phyloP scores from a whole-genome alignment of 768 basidiomycete genomes.

The Solioccasus polychromus region DNA sequence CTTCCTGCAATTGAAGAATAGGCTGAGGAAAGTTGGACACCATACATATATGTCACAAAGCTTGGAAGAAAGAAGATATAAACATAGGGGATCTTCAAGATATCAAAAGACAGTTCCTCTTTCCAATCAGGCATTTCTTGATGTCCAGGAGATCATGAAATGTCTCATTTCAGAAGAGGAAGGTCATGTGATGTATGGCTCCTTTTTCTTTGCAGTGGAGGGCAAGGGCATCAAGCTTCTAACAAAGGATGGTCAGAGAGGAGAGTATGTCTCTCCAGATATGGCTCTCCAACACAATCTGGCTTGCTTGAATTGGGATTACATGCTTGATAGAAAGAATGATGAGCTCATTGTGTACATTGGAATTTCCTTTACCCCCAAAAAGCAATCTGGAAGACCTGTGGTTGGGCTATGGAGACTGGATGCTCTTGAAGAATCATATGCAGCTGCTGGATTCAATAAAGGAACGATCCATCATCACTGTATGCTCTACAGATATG shows the following conservation, averaged over 20 bases:
- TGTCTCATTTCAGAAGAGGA: not conserved
- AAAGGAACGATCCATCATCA: slow-evolving; percentile 4
- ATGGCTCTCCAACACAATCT: not conserved
- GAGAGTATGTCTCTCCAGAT: not conserved
- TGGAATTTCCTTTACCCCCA: not conserved
- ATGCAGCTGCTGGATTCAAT: slow-evolving; percentile 6
- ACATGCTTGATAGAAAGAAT: slow-evolving; percentile 2
- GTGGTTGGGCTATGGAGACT: slow-evolving; percentile 10
- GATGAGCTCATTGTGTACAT: slow-evolving; percentile 5
- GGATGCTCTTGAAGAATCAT: slow-evolving; percentile 5
- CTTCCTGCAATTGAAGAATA: slow-evolving; percentile 1
- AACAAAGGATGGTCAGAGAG: slow-evolving; percentile 7
- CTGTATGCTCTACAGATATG: slow-evolving; percentile 7
- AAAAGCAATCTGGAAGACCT: accelerated
- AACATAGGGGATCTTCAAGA: not conserved
- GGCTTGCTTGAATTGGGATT: slow-evolving; percentile 1
- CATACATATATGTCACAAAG: slow-evolving; percentile 1
- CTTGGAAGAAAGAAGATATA: slow-evolving; percentile 2
- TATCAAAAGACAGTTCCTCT: not conserved
- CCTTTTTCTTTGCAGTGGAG: slow-evolving; percentile 13
- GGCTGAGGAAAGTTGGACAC: not conserved
- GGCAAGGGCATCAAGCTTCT: slow-evolving; percentile 14
- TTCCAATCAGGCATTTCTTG: not conserved
- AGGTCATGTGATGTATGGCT: slow-evolving; percentile 2
- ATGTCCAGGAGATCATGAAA: not conserved